Base-by-base conservation (phyloP, 1,284 basidiomycete species). In the Apiotrichum sp. region DNA sequence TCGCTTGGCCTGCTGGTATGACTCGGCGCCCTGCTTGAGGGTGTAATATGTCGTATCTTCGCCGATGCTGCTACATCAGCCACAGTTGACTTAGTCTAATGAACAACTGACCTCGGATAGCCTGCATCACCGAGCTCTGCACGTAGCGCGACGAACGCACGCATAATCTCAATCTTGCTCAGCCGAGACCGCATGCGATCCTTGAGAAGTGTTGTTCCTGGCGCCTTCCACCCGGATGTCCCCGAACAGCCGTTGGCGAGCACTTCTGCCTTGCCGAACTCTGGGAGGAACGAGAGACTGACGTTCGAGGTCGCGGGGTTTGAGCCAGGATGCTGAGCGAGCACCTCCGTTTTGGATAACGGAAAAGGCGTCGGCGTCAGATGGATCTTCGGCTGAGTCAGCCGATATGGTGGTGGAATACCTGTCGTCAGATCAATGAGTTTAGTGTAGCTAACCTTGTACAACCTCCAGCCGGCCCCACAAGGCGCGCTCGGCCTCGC, bases 211-310 rank as follows among this genome's bases (percentile, higher is more conserved):
- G n/a, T 47, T 5, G 16, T 48, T 1, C 71, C 69, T 0, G 68
- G 69, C 8, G 65, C 39, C 49, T 65, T 66, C 72, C 38, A 81
- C 6, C 59, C 50, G 22, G 53, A 57, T 13, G 52, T 43, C 22
- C 63, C 38, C 6, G 57, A 48, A 47, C 57, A 41, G n/a, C 58
- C 62, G 45, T 59, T 58, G 44, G 59, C 42, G 16, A 66, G 38
- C 16, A 68, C 70, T 55, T 72, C 87, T 84, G 87, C 61, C 85
- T 85, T 63, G 81, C 85, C 0, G 82, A 84, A n/a, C 35, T 53
- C 50, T 40, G 64, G 52, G 42, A 64, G 22, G 56, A 33, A 52
- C 31, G 48, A 59, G 43, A 57, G 62, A 16, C 62, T 32, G 22
- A 62, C 53, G 44, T 58, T 57, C 22, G 62, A 58, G 32, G 58